These are phyloP conservation scores for Plasmopara viticola DNA, from an alignment of 352 stramenopile genomes.

Conservation along the genomic window DNA sequence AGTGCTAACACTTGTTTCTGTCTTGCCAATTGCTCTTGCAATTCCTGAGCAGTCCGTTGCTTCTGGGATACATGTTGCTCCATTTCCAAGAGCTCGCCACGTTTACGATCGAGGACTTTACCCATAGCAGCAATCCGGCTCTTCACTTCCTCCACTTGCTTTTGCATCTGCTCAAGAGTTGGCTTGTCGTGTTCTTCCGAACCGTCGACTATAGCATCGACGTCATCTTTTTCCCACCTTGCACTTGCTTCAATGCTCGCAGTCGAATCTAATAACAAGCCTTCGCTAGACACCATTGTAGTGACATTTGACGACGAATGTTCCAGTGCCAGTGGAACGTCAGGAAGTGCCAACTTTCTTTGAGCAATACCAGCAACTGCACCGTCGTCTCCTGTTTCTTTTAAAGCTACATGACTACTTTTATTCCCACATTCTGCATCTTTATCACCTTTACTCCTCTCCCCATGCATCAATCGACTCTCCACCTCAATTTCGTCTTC, in stretches of 20 bases:
- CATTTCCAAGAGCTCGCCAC: constrained; percentile 18
- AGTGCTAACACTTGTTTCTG: constrained; percentile 56
- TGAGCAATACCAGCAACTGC: constrained; percentile 13
- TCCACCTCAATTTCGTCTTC: constrained; percentile 13
- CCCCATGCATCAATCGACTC: not conserved
- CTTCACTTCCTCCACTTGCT: constrained; percentile 29
- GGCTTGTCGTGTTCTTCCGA: constrained; percentile 13
- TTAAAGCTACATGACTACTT: constrained; percentile 1
- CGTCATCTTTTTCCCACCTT: not conserved
- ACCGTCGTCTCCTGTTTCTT: constrained; percentile 10
- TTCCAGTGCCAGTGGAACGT: constrained; percentile 10
- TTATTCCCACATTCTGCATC: not conserved
- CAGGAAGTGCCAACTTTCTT: constrained; percentile 9
- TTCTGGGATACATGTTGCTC: constrained; percentile 32
- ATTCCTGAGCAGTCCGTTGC: constrained; percentile 18
- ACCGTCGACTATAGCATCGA: not conserved
- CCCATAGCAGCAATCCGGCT: constrained; percentile 35
- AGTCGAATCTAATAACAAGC: not conserved
- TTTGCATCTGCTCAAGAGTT: constrained; percentile 27
- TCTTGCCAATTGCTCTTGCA: constrained; percentile 45
- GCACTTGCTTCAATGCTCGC: constrained; percentile 7
- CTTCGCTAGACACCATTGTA: not conserved
- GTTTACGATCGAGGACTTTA: constrained; percentile 33
- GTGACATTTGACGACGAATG: not conserved
- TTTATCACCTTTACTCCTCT: not conserved